Percentiles rank a stretch among this genome's conserved stretches.
Evolutionary conservation across 225 moss, liverwort and hornwort species (phyloP).

Genomic region (Pleurozium schreberi): DNA sequence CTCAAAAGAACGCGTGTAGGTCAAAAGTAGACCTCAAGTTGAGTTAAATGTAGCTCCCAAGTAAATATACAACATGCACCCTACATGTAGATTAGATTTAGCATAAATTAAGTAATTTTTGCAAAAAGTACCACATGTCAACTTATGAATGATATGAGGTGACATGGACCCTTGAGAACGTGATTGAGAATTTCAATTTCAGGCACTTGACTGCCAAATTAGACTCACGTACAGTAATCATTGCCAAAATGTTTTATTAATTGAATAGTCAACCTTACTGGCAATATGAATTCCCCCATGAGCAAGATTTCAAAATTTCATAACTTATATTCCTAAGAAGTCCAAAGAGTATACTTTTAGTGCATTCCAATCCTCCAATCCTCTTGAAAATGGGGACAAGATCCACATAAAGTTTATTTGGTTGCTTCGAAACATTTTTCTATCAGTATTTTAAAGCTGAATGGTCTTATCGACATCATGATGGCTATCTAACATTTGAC

Average conservation of each 20-base stretch:
- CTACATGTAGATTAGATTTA: no score
- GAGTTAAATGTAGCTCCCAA: background rate
- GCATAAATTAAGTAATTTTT: no score
- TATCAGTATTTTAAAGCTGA: background rate
- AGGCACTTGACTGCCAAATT: no score
- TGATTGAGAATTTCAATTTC: no score
- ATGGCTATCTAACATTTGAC: background rate
- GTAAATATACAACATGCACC: background rate
- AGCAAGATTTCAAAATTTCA: background rate
- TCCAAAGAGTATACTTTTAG: background rate
- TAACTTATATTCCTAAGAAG: no score
- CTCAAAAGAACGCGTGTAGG: no score
- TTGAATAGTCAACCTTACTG: background rate
- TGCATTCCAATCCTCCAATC: background rate
- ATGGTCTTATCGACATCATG: background rate
- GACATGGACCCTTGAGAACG: no score
- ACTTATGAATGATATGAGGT: no score
- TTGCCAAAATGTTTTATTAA: no score
- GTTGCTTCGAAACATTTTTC: background rate
- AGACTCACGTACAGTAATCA: no score
- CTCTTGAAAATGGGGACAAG: background rate
- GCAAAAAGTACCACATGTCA: no score
- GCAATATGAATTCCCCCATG: background rate
- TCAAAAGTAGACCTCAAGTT: background rate
- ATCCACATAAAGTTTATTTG: background rate